phyloP scores from a whole-genome alignment of 2,329 filamentous ascomycete genomes.

The Calonectria henricotiae region DNA sequence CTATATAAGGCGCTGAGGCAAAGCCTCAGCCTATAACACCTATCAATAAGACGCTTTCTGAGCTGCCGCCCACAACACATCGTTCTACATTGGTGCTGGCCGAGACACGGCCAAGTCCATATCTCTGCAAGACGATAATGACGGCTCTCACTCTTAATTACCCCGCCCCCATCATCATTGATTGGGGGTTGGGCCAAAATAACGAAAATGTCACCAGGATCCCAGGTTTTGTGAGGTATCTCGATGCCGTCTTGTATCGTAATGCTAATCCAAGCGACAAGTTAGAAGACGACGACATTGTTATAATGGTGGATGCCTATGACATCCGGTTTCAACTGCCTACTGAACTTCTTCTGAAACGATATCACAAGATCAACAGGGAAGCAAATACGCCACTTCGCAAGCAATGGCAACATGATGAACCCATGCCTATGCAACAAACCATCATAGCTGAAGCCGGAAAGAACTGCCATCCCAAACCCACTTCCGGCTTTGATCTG shows the following conservation, averaged over 20 bases:
- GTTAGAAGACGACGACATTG: conserved; percentile 45
- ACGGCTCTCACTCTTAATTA: conserved; percentile 46
- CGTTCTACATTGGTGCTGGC: conserved; percentile 47
- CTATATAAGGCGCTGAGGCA: no score
- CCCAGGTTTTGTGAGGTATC: conserved; percentile 45
- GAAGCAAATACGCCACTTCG: conserved; percentile 41
- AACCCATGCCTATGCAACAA: conserved; percentile 45
- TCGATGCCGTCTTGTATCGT: conserved; percentile 37
- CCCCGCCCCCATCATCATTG: conserved; percentile 47
- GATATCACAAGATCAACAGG: conserved; percentile 45
- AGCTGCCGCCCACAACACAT: not conserved
- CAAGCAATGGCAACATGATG: conserved; percentile 36
- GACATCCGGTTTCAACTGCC: conserved; percentile 55
- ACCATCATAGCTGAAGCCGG: conserved; percentile 48
- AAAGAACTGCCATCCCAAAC: conserved; percentile 49
- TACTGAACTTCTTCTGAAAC: conserved; percentile 47
- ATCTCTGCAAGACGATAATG: conserved; percentile 49
- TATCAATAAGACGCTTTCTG: not conserved
- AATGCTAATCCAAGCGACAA: conserved; percentile 33
- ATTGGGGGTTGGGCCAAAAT: conserved; percentile 44
- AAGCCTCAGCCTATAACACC: no score
- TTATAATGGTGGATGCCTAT: conserved; percentile 51
- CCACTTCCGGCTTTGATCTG: conserved; percentile 40
- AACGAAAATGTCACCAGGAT: conserved; percentile 48
- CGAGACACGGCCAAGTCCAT: conserved; percentile 41